A percentile compares a stretch with the other conserved stretches of the same genome.
Conservation (phyloP, 805 yeast species). For the Naumovozyma baii region DNA sequence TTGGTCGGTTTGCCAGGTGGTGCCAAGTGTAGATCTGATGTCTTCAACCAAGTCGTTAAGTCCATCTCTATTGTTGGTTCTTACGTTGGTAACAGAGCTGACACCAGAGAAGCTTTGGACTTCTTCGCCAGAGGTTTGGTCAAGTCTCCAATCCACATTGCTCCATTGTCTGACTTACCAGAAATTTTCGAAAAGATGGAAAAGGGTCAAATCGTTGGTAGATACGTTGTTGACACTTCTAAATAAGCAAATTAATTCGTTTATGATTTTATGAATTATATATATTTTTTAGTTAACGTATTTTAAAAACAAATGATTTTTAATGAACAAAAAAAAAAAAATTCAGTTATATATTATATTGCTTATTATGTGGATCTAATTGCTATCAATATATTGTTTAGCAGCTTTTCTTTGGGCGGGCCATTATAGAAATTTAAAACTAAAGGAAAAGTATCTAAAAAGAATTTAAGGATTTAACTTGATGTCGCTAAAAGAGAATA, state of each 20-base stretch:
- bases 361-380: too few relatives aligned
- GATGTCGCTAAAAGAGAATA: too few relatives aligned
- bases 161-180: constrained; percentile 63
- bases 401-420: too few relatives aligned
- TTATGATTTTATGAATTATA: constrained; percentile 1
- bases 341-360: too few relatives aligned
- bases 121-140: constrained; percentile 66
- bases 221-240: constrained; percentile 74
- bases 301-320: not conserved
- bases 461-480: too few relatives aligned
- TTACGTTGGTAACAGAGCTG: constrained; percentile 45
- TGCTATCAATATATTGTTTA: too few relatives aligned
- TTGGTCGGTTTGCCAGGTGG: constrained; percentile 52
- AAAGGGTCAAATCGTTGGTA: constrained; percentile 75
- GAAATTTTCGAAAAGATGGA: constrained; percentile 67
- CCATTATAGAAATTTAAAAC: too few relatives aligned
- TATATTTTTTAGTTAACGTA: not conserved
- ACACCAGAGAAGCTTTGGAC: constrained; percentile 56
- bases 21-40: constrained; percentile 38
- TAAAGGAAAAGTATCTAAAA: too few relatives aligned
- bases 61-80: constrained; percentile 40
- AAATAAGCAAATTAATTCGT: constrained; percentile 32
- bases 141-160: constrained; percentile 64
- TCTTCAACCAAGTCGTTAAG: constrained; percentile 41
- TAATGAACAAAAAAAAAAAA: not conserved